Conservation (phyloP, 75 land plant species). For the Pinus tabuliformis region DNA sequence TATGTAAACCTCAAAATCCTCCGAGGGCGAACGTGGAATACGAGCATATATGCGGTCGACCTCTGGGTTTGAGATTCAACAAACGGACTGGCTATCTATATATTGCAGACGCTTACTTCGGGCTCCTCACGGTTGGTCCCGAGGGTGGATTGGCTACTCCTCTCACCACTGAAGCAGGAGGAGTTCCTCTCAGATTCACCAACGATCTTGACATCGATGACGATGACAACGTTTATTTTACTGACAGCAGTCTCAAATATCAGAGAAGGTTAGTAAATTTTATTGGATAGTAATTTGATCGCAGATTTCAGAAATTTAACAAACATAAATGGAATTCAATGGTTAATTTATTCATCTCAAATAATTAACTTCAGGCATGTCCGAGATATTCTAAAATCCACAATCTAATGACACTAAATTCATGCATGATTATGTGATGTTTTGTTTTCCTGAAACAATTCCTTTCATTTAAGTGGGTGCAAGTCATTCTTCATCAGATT, state of each 20-base stretch:
- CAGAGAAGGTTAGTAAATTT: constrained; percentile 21
- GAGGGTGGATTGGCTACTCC: constrained; percentile 71
- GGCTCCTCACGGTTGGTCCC: constrained; percentile 60
- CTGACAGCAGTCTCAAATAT: constrained; percentile 12
- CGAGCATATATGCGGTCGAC: constrained; percentile 67
- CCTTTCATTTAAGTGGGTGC: too few relatives aligned
- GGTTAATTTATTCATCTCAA: too few relatives aligned
- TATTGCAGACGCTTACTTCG: constrained; percentile 81
- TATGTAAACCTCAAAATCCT: constrained; percentile 52
- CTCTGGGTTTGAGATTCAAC: constrained; percentile 71
- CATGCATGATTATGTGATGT: too few relatives aligned
- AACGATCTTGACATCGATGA: constrained; percentile 29
- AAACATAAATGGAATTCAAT: too few relatives aligned
- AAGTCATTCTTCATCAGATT: too few relatives aligned
- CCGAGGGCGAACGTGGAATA: not conserved
- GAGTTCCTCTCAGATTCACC: constrained; percentile 60
- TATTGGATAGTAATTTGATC: too few relatives aligned
- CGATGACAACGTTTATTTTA: constrained; percentile 22
- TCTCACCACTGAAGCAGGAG: constrained; percentile 49
- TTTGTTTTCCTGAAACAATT: too few relatives aligned
- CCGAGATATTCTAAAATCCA: too few relatives aligned
- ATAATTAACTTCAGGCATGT: too few relatives aligned
- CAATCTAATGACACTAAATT: too few relatives aligned
- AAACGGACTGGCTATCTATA: constrained; percentile 54
- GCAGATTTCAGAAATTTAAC: too few relatives aligned